Base-by-base conservation (phyloP, 768 basidiomycete genomes). In the Suillus weaverae region DNA sequence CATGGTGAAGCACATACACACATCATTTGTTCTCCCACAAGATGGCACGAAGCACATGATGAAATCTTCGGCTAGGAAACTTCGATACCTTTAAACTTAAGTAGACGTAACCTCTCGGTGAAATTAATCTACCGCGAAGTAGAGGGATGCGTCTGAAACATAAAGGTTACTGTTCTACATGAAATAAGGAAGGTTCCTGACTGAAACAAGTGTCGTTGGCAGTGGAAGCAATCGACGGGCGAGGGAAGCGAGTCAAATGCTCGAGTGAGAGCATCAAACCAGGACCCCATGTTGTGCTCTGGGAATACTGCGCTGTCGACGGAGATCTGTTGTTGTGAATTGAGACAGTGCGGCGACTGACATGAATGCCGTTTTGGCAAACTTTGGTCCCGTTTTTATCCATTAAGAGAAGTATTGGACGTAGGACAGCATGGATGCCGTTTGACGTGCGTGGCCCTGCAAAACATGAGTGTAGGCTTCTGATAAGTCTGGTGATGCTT, bases 391-490 rank as follows among this genome's bases (percentile, higher is more conserved):
- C 51, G 32, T 33, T 53, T 50, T 38, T 38, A 3, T 11, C 51
- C 51, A 53, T 53, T 53, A 30, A 53, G 18, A 53, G 51, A 53
- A 10, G 9, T 53, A 20, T 30, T 53, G 30, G 9, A 53, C 18
- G 9, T 10, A 53, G 51, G 30, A 20, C 51, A 33, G 16, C 51
- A 53, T 18, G 30, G 2, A 53, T 53, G 51, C 51, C 51, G 51
- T 53, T 53, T 53, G 51, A 53, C 30, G 9, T 81, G 94, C 92
- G 79, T 99, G 97, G 8, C 96, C 97, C 78, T 99, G 97, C 64
- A 99, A 75, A 51, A 99, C 97, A 55, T 94, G 84, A 38, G 97
- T 99, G 77, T 89, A 99, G 1, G 96, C 95, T 69, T 95, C 90
- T 73, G 87, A 89, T 74, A 93, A 89, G 67, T 94, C 90, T 20